These are phyloP conservation scores for Carpinus fangiana DNA, from an alignment of 306 rosid species.

Conservation along the genomic window DNA sequence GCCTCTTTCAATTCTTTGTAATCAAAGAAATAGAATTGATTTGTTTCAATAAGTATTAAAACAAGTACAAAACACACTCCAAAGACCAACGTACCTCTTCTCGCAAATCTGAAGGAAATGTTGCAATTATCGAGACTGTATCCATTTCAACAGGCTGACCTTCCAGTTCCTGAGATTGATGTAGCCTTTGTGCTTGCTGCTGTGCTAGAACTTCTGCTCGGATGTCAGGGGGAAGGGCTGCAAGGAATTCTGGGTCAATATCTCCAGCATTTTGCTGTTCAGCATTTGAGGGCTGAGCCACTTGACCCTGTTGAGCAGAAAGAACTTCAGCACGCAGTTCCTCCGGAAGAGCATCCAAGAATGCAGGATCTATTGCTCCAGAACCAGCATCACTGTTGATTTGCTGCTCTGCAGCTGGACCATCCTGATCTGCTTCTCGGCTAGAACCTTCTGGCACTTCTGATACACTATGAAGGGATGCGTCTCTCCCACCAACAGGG, in stretches of 20 bases:
- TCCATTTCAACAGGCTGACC: slow-evolving; percentile 99
- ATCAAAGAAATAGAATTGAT: too few species aligned
- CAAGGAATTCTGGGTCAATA: slow-evolving; percentile 99
- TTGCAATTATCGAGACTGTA: slow-evolving; percentile 95
- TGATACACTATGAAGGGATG: slow-evolving; percentile 80
- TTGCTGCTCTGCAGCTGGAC: slow-evolving; percentile 68
- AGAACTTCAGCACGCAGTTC: slow-evolving; percentile 98
- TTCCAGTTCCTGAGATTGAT: slow-evolving; percentile 94
- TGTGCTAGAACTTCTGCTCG: slow-evolving; percentile 98
- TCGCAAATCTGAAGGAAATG: slow-evolving; percentile 92
- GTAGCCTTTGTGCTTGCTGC: slow-evolving; percentile 92
- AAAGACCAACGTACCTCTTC: slow-evolving; percentile 69
- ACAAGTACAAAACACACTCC: background rate
- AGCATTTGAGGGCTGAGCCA: slow-evolving; percentile 62
- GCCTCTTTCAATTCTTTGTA: background rate
- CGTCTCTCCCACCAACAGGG: slow-evolving; percentile 75
- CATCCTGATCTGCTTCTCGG: slow-evolving; percentile 86
- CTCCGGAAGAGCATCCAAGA: slow-evolving; percentile 95
- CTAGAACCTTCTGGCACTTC: slow-evolving; percentile 94
- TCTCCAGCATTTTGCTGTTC: slow-evolving; percentile 78
- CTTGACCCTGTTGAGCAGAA: slow-evolving; percentile 94
- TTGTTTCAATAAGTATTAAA: background rate
- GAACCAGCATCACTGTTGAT: slow-evolving; percentile 71
- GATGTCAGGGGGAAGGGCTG: slow-evolving; percentile 97
- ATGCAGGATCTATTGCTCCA: slow-evolving; percentile 94